Evolutionary conservation across 2,329 filamentous ascomycete species (phyloP).

Genomic region (Clonostachys byssicola): DNA sequence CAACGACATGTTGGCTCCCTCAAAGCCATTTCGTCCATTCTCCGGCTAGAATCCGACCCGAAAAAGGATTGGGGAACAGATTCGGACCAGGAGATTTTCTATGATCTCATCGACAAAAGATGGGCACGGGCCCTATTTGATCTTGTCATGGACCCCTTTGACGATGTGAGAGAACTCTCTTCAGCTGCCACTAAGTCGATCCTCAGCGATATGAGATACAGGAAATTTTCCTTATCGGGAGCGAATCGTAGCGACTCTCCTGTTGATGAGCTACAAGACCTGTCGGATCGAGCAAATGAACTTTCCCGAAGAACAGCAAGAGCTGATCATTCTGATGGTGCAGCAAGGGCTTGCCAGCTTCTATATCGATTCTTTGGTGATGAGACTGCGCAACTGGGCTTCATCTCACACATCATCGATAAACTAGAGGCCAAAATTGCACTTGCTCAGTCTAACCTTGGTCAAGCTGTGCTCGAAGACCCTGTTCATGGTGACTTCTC

Average conservation of each 20-base stretch:
- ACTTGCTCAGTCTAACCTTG: constrained; percentile 61
- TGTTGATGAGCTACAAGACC: constrained; percentile 30
- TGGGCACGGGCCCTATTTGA: constrained; percentile 68
- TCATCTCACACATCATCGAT: constrained; percentile 55
- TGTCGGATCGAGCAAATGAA: constrained; percentile 48
- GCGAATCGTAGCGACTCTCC: neutral
- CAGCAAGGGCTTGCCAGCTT: constrained; percentile 72
- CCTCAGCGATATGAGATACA: constrained; percentile 32
- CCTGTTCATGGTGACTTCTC: constrained; percentile 70
- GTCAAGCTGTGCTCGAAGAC: constrained; percentile 58
- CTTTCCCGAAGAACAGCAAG: constrained; percentile 69
- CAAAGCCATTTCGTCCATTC: constrained; percentile 63
- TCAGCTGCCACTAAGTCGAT: constrained; percentile 43
- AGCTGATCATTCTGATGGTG: constrained; percentile 89
- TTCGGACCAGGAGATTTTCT: constrained; percentile 32
- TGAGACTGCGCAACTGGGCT: constrained; percentile 32
- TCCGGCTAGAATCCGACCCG: constrained; percentile 64
- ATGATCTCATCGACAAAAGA: constrained; percentile 35
- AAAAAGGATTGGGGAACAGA: constrained; percentile 29
- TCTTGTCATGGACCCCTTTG: constrained; percentile 83
- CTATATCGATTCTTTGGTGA: constrained; percentile 53
- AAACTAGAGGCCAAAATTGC: constrained; percentile 62
- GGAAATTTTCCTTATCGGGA: constrained; percentile 4
- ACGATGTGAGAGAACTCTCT: constrained; percentile 72
- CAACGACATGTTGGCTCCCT: constrained; percentile 82